Conservation (phyloP, 2,329 filamentous ascomycete species). For the Colletotrichum zoysiae region DNA sequence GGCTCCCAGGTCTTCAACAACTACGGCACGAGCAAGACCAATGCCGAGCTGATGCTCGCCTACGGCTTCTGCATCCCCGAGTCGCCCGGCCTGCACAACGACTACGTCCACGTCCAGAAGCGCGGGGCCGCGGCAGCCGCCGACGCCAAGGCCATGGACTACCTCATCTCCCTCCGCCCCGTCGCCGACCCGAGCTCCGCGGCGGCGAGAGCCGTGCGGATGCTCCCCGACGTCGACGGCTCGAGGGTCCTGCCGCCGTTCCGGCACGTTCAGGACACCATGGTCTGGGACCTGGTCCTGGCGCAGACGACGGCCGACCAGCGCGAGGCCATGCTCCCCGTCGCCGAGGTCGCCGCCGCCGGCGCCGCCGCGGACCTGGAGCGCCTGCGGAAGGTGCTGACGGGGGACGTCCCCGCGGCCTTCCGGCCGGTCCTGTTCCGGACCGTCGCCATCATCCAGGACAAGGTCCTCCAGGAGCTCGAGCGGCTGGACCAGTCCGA, state of each 20-base stretch:
- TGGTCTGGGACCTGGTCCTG: slow-evolving; percentile 64
- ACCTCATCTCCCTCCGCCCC: slow-evolving; percentile 66
- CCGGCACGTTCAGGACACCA: slow-evolving; percentile 64
- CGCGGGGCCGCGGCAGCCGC: slow-evolving; percentile 46
- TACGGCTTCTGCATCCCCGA: slow-evolving; percentile 72
- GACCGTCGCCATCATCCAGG: slow-evolving; percentile 56
- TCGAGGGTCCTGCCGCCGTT: slow-evolving; percentile 55
- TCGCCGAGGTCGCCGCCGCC: slow-evolving; percentile 9
- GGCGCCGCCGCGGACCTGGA: slow-evolving; percentile 42
- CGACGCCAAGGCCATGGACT: slow-evolving; percentile 53
- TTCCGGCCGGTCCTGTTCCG: slow-evolving; percentile 50
- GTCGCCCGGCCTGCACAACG: slow-evolving; percentile 65
- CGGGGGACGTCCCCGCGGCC: slow-evolving; percentile 48
- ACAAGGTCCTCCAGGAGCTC: slow-evolving; percentile 58
- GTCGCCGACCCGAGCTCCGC: slow-evolving; percentile 62
- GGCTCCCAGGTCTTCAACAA: slow-evolving; percentile 76
- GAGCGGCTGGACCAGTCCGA: slow-evolving; percentile 62
- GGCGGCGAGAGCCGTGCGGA: slow-evolving; percentile 57
- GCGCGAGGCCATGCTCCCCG: slow-evolving; percentile 47
- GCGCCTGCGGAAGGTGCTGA: slow-evolving; percentile 48
- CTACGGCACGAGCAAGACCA: slow-evolving; percentile 78
- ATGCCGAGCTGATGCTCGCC: slow-evolving; percentile 75
- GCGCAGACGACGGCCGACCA: slow-evolving; percentile 53
- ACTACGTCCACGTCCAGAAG: slow-evolving; percentile 70
- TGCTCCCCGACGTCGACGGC: slow-evolving; percentile 47